Evolutionary conservation across 805 yeast genomes (phyloP), one percentile per base, ranked within the genome.

Genomic region (Metschnikowia proteae): DNA sequence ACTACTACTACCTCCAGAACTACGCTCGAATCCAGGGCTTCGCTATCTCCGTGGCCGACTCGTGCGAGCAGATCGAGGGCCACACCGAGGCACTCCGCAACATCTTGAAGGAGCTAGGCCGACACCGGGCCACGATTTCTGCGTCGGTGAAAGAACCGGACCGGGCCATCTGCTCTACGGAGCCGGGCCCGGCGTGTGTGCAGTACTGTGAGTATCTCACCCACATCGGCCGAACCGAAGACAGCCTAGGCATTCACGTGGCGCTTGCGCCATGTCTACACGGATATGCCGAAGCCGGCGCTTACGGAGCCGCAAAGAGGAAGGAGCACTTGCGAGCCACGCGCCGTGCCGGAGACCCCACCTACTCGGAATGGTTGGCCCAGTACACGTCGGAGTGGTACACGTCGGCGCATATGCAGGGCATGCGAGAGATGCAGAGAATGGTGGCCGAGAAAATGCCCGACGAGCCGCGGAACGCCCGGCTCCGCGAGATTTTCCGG

Each of bases 231-330:
- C 65, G 70, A 25, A 67, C 66, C 36, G 74, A 75, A 28, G 83
- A 83, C 60, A 83, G 83, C 79, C 62, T 83, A 29, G 86, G 82
- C 40, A 75, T 85, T 45, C 80, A 81, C 49, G 76, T 83, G 6
- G 87, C 92, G 0, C 64, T 86, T 46, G 78, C 88, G 6, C 94
- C 96, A 0, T 87, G 96, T 63, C 65, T 86, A 43, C 76, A 82
- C 60, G 96, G 95, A 1, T 85, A 85, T 61, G 78, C 77, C 32
- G 73, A 77, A 42, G 89, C 90, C 1, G 79, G 80, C 0, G 37
- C 50, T 2, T 66, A 50, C 54, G 78, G 72, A 0, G 38, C 43
- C 6, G 38, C 48, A 3, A 47, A 64, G 4, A 47, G 70, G 38
- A 29, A 43, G 17, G 11, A 45, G 9, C 40, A 43, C 23, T 56